These are phyloP conservation scores for Isoetes taiwanensis DNA, from an alignment of 75 land plant species.

Conservation along the genomic window DNA sequence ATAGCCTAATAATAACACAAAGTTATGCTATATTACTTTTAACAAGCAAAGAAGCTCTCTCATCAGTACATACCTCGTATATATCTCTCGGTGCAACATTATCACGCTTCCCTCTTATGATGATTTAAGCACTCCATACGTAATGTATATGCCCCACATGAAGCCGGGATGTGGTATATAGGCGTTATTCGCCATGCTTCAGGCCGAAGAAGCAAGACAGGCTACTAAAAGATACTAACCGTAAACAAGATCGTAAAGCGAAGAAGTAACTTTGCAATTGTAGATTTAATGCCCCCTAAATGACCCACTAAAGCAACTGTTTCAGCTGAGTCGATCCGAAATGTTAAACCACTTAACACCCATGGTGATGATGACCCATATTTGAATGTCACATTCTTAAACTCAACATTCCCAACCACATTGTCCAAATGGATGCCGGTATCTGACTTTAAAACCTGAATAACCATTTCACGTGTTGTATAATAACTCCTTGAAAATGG, in stretches of 20 bases:
- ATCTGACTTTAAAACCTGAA: slow-evolving; percentile 47
- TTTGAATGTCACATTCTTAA: slow-evolving; percentile 47
- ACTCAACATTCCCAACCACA: slow-evolving; percentile 62
- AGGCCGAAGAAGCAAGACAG: no score
- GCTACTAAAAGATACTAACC: no score
- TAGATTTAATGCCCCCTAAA: slow-evolving; percentile 92
- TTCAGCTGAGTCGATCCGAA: slow-evolving; percentile 69
- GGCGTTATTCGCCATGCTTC: no score
- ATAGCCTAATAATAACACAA: no score
- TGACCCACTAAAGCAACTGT: slow-evolving; percentile 85
- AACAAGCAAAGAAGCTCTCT: no score
- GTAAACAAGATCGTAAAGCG: slow-evolving; percentile 67
- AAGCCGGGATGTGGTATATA: slow-evolving; percentile 8
- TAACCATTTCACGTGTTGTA: no score
- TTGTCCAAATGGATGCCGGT: slow-evolving; percentile 29
- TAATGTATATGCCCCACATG: slow-evolving; percentile 1
- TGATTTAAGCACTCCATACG: neutral
- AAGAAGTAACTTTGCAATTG: slow-evolving; percentile 71
- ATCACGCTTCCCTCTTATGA: neutral
- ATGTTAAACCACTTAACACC: slow-evolving; percentile 45
- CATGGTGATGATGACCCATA: slow-evolving; percentile 39
- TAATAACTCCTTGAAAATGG: no score
- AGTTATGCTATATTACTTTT: no score
- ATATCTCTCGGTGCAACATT: neutral
- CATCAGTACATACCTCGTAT: neutral